These are phyloP conservation scores for Kazachstania psychrophila DNA, from an alignment of 805 yeast genomes.

Conservation along the genomic window DNA sequence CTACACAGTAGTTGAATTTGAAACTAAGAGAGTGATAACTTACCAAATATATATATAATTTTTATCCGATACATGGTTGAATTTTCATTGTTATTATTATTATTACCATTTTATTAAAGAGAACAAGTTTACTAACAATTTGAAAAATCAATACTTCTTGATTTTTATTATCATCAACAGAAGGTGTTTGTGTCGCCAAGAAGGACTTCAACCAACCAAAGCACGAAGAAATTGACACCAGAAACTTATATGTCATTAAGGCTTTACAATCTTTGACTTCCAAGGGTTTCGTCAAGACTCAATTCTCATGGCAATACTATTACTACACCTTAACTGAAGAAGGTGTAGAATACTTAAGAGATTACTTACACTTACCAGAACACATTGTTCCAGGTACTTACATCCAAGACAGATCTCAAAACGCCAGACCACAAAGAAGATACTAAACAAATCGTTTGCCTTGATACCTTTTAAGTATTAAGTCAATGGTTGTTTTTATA, in stretches of 20 bases:
- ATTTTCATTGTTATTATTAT: too few relatives aligned
- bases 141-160: neutral
- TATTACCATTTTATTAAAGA: too few relatives aligned
- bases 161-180: slow-evolving; percentile 34
- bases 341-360: slow-evolving; percentile 97
- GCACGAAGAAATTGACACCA: slow-evolving; percentile 98
- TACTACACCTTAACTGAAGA: slow-evolving; percentile 99
- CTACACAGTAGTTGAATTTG: too few relatives aligned
- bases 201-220: slow-evolving; percentile 95
- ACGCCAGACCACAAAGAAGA: slow-evolving; percentile 53
- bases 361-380: slow-evolving; percentile 97
- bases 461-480: slow-evolving; percentile 7
- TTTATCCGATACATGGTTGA: too few relatives aligned
- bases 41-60: too few relatives aligned
- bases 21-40: too few relatives aligned
- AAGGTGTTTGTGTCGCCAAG: slow-evolving; percentile 99
- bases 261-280: slow-evolving; percentile 99
- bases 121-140: slow-evolving; percentile 21
- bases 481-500: slow-evolving; percentile 3
- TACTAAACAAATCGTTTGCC: slow-evolving; percentile 14
- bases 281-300: slow-evolving; percentile 98
- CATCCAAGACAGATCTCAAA: slow-evolving; percentile 88
- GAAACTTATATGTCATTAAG: slow-evolving; percentile 95
- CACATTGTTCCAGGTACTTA: slow-evolving; percentile 97
- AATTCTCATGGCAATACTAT: slow-evolving; percentile 99